A percentile compares a stretch with the other conserved stretches of the same genome.
These are phyloP conservation scores for Tilletiaria anomala DNA, from an alignment of 1,284 basidiomycete species.

Conservation along the genomic window DNA sequence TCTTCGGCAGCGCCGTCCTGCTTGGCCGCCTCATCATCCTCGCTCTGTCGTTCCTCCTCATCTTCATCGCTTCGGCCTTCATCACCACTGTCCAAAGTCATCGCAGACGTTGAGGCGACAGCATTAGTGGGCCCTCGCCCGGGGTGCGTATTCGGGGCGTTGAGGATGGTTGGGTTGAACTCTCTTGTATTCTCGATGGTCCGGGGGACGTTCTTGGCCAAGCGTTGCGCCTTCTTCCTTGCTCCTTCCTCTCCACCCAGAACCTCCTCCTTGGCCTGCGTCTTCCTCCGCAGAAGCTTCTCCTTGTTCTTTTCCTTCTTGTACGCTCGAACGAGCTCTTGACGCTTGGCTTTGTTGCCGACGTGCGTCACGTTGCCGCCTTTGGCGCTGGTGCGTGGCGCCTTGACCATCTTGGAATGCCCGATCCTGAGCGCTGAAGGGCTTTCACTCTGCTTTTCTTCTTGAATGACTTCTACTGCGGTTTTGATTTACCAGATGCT, in stretches of 20 bases:
- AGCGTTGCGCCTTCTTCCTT: not conserved
- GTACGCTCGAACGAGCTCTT: constrained; percentile 46
- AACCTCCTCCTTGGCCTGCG: constrained; percentile 40
- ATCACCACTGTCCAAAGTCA: constrained; percentile 26
- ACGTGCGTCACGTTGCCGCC: constrained; percentile 29
- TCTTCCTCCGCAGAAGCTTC: constrained; percentile 66
- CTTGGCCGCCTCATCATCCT: constrained; percentile 3
- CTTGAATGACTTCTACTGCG: too few relatives aligned
- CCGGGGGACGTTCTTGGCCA: constrained; percentile 63
- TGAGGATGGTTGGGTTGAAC: constrained; percentile 62
- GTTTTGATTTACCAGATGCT: too few relatives aligned
- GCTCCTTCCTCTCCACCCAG: not conserved
- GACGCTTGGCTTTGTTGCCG: constrained; percentile 40
- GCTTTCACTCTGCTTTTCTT: too few relatives aligned
- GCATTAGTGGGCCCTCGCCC: too few relatives aligned
- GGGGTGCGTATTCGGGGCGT: constrained; percentile 32
- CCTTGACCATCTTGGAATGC: not conserved
- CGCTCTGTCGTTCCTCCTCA: not conserved
- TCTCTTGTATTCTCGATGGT: constrained; percentile 89
- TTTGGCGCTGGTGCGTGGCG: not conserved
- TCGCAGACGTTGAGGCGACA: too few relatives aligned
- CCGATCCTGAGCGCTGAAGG: too few relatives aligned
- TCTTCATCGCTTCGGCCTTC: constrained; percentile 11
- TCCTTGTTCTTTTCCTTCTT: constrained; percentile 66
- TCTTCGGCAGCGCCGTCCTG: not conserved